Conservation (phyloP, 805 yeast species). For the Kodamaea jinghongensis region DNA sequence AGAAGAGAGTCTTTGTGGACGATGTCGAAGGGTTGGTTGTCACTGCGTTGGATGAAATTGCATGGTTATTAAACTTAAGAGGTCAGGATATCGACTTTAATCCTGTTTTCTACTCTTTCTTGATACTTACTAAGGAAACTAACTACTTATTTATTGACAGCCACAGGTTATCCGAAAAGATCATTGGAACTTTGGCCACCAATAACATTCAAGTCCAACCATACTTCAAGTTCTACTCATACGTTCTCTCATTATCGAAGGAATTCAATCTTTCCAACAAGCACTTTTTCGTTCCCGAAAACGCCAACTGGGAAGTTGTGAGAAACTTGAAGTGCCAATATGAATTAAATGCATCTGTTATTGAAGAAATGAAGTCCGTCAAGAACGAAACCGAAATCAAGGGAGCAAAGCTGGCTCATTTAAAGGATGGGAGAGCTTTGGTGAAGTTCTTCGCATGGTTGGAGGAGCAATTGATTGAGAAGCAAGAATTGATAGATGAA, state of each 20-base stretch:
- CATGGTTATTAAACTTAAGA: slow-evolving; percentile 52
- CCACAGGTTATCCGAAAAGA: slow-evolving; percentile 35
- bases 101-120: slow-evolving; percentile 50
- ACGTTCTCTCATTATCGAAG: slow-evolving; percentile 37
- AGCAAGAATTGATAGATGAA: slow-evolving; percentile 50
- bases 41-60: slow-evolving; percentile 50
- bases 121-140: slow-evolving; percentile 29
- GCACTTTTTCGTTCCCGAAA: slow-evolving; percentile 29
- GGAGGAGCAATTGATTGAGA: slow-evolving; percentile 47
- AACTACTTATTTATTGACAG: slow-evolving; percentile 44
- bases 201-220: slow-evolving; percentile 32
- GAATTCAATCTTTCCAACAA: slow-evolving; percentile 29
- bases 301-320: slow-evolving; percentile 40
- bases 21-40: slow-evolving; percentile 38
- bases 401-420: slow-evolving; percentile 52
- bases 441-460: slow-evolving; percentile 57
- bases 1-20: slow-evolving; percentile 12
- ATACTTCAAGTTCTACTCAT: slow-evolving; percentile 47
- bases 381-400: slow-evolving; percentile 49
- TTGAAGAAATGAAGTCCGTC: slow-evolving; percentile 50
- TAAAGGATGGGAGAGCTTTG: slow-evolving; percentile 58
- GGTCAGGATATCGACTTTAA: slow-evolving; percentile 56
- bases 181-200: slow-evolving; percentile 21
- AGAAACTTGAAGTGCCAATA: slow-evolving; percentile 32
- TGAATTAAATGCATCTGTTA: slow-evolving; percentile 33